Conservation (phyloP, 2,329 filamentous ascomycete species). For the Xylariaceae sp. region DNA sequence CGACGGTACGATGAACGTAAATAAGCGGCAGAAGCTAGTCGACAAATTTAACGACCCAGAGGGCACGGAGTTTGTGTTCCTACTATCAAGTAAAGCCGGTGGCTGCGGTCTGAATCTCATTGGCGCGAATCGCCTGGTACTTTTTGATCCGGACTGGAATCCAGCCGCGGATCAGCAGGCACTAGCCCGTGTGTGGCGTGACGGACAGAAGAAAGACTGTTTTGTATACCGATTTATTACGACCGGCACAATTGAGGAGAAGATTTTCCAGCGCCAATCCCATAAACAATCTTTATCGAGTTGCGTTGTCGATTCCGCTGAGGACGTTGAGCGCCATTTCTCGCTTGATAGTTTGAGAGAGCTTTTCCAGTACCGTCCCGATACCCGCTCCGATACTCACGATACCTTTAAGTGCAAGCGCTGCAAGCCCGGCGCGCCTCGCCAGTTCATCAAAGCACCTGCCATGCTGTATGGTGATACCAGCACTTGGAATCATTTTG, state of each 20-base stretch:
- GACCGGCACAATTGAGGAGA: slow-evolving; percentile 97
- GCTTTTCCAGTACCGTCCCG: slow-evolving; percentile 87
- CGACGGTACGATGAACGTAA: slow-evolving; percentile 97
- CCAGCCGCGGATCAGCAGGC: slow-evolving; percentile 97
- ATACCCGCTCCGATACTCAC: slow-evolving; percentile 91
- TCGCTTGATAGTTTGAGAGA: slow-evolving; percentile 88
- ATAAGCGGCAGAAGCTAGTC: slow-evolving; percentile 94
- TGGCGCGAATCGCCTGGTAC: slow-evolving; percentile 78
- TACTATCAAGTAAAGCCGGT: slow-evolving; percentile 96
- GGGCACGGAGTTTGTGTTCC: slow-evolving; percentile 88
- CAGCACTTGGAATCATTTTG: slow-evolving; percentile 99
- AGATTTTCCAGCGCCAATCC: slow-evolving; percentile 97
- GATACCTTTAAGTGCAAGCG: slow-evolving; percentile 99
- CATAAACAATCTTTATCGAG: slow-evolving; percentile 98
- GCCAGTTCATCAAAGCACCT: slow-evolving; percentile 85
- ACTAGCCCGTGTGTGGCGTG: slow-evolving; percentile 95
- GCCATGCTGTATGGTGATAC: slow-evolving; percentile 98
- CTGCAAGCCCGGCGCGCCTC: slow-evolving; percentile 80
- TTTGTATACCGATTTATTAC: slow-evolving; percentile 99
- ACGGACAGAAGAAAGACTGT: slow-evolving; percentile 98
- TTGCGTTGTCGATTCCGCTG: slow-evolving; percentile 93
- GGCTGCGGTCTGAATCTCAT: slow-evolving; percentile 89
- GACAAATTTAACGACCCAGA: slow-evolving; percentile 97
- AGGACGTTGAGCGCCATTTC: slow-evolving; percentile 97
- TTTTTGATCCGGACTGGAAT: slow-evolving; percentile 99